Conservation (phyloP, 805 yeast genomes). For the Saturnispora kantuleensis region DNA sequence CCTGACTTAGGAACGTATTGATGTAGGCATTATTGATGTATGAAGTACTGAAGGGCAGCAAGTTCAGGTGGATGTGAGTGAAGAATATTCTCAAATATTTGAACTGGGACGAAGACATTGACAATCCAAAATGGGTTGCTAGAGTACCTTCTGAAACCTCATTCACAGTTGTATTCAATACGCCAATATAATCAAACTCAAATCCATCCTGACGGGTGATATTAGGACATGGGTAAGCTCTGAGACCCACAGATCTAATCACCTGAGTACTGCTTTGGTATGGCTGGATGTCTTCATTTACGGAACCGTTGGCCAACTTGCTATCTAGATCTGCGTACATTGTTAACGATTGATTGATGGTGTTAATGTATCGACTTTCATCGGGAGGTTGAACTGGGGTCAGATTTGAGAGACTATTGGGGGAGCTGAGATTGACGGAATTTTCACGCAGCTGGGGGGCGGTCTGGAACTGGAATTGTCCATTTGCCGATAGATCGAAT, state of each 20-base stretch:
- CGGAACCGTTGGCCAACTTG: too few species aligned
- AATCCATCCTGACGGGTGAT: background rate
- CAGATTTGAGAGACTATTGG: too few species aligned
- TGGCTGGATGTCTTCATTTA: background rate
- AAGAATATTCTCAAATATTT: constrained; percentile 26
- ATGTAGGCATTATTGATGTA: constrained; percentile 27
- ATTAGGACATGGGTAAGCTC: constrained; percentile 6
- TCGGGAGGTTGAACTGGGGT: background rate
- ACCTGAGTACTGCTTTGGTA: constrained; percentile 7
- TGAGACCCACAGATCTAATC: constrained; percentile 5
- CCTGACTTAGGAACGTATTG: constrained; percentile 24
- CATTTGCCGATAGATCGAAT: constrained; percentile 2
- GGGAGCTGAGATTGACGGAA: too few species aligned
- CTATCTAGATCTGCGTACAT: background rate
- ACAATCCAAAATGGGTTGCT: constrained; percentile 25
- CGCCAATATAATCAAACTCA: constrained; percentile 21
- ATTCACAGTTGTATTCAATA: constrained; percentile 22
- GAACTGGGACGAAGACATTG: constrained; percentile 23
- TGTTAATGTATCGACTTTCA: constrained; percentile 3
- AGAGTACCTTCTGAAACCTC: constrained; percentile 19
- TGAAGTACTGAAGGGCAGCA: constrained; percentile 28
- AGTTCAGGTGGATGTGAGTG: constrained; percentile 27
- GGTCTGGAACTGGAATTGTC: too few species aligned
- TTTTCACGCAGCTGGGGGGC: too few species aligned
- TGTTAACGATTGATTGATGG: constrained; percentile 3